A percentile compares a stretch with the other conserved stretches of the same genome.
Conservation (phyloP, 2,329 filamentous ascomycete genomes). For the Magnaporthiopsis rhizophila region DNA sequence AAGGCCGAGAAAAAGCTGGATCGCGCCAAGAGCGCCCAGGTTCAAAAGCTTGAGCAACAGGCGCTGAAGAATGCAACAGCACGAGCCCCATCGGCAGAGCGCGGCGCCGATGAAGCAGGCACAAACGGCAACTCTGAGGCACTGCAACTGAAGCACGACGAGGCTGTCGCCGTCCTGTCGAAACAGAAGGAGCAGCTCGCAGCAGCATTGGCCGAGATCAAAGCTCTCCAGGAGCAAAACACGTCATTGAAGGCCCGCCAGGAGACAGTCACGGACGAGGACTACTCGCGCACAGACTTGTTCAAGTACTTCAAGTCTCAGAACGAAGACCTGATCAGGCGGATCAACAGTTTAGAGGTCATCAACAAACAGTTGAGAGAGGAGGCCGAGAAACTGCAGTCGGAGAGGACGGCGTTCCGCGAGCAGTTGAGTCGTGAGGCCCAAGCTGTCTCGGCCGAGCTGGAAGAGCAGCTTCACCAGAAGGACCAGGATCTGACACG, state of each 20-base stretch:
- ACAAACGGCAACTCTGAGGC: constrained; percentile 53
- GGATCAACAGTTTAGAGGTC: constrained; percentile 85
- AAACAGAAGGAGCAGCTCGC: constrained; percentile 89
- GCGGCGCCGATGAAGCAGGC: constrained; percentile 43
- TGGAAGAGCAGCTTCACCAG: constrained; percentile 72
- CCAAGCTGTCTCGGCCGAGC: constrained; percentile 62
- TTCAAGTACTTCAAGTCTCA: constrained; percentile 89
- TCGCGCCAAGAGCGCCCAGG: constrained; percentile 77
- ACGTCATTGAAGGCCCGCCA: constrained; percentile 62
- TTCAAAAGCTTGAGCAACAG: constrained; percentile 87
- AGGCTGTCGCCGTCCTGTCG: constrained; percentile 64
- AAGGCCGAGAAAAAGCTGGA: constrained; percentile 94
- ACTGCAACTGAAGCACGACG: constrained; percentile 67
- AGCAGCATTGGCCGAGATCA: constrained; percentile 61
- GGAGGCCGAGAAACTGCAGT: constrained; percentile 75
- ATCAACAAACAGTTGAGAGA: constrained; percentile 78
- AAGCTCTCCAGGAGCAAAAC: constrained; percentile 67
- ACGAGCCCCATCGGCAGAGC: constrained; percentile 38
- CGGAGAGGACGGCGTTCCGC: constrained; percentile 76
- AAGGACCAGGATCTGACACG: constrained; percentile 80
- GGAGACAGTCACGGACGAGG: constrained; percentile 76
- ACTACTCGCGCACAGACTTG: constrained; percentile 84
- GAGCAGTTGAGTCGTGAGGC: constrained; percentile 75
- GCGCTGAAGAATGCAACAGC: constrained; percentile 61
- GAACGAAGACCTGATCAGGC: constrained; percentile 86